These are phyloP conservation scores for Austroboletus novae-zelandiae DNA, from an alignment of 1,284 basidiomycete species.

Conservation along the genomic window DNA sequence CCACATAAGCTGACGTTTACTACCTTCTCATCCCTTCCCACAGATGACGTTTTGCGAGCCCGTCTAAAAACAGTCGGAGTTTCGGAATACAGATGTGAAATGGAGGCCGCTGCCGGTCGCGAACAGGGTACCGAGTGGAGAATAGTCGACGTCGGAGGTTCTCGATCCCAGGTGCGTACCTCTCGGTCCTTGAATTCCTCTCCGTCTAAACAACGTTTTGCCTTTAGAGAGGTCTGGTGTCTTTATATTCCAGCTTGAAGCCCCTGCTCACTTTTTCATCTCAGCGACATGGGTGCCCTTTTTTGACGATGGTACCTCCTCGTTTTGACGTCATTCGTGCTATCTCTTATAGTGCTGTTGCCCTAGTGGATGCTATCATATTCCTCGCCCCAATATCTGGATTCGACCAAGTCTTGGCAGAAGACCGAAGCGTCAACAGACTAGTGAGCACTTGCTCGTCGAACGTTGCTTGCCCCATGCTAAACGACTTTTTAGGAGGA, in stretches of 20 bases:
- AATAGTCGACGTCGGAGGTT: slow-evolving; percentile 77
- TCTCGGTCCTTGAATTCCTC: slow-evolving; percentile 1
- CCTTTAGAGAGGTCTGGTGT: slow-evolving; percentile 25
- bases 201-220: slow-evolving; percentile 9
- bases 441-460: slow-evolving; percentile 40
- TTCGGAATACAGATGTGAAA: slow-evolving; percentile 74
- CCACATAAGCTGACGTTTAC: not conserved
- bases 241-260: not conserved
- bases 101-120: slow-evolving; percentile 65
- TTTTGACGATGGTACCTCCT: slow-evolving; percentile 64
- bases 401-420: slow-evolving; percentile 73
- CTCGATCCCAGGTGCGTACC: slow-evolving; percentile 61
- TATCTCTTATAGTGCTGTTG: slow-evolving; percentile 2
- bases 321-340: slow-evolving; percentile 1
- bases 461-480: not conserved
- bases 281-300: slow-evolving; percentile 69
- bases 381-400: slow-evolving; percentile 79
- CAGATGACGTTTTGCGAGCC: slow-evolving; percentile 73
- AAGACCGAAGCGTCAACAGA: slow-evolving; percentile 69
- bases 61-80: slow-evolving; percentile 75
- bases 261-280: slow-evolving; percentile 5
- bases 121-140: slow-evolving; percentile 76
- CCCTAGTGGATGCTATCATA: slow-evolving; percentile 68
- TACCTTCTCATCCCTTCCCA: slow-evolving; percentile 5
- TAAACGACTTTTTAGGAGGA: slow-evolving; percentile 54